Evolutionary conservation across 2,329 filamentous ascomycete genomes (phyloP).

Genomic region (Hypomyces perniciosus): DNA sequence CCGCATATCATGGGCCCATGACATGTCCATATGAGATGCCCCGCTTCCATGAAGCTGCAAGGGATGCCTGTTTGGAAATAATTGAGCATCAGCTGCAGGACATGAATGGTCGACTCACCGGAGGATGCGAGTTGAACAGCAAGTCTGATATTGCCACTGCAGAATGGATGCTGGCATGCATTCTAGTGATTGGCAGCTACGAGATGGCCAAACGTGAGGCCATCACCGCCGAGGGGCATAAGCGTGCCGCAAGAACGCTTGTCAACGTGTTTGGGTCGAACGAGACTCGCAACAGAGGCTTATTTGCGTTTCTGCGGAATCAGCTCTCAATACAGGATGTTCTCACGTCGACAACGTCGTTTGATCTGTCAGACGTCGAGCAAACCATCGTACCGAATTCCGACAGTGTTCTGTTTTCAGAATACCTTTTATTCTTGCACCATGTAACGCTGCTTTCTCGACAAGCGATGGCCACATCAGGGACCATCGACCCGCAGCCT

Average conservation of each 20-base stretch:
- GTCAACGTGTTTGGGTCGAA: constrained; percentile 23
- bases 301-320: constrained; percentile 25
- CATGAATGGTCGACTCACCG: constrained; percentile 20
- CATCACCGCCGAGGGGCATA: constrained; percentile 22
- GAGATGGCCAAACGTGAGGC: constrained; percentile 24
- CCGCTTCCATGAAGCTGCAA: constrained; percentile 22
- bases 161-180: constrained; percentile 26
- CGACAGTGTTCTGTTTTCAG: constrained; percentile 20
- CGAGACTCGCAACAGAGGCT: constrained; percentile 14
- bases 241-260: constrained; percentile 23
- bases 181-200: constrained; percentile 26
- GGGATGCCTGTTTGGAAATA: constrained; percentile 22
- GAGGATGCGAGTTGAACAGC: constrained; percentile 18
- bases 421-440: constrained; percentile 20
- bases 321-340: constrained; percentile 25
- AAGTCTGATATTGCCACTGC: constrained; percentile 21
- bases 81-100: constrained; percentile 19
- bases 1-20: constrained; percentile 23
- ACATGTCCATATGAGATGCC: constrained; percentile 17
- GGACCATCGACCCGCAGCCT: not conserved
- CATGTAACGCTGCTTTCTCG: constrained; percentile 18
- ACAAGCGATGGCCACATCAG: constrained; percentile 3
- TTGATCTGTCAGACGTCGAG: constrained; percentile 19
- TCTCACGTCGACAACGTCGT: constrained; percentile 23
- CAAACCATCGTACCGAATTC: constrained; percentile 18